Evolutionary conservation across 169 alveolate species (phyloP), one percentile per base, ranked within the genome.

Genomic region (Plasmodium malariae): DNA sequence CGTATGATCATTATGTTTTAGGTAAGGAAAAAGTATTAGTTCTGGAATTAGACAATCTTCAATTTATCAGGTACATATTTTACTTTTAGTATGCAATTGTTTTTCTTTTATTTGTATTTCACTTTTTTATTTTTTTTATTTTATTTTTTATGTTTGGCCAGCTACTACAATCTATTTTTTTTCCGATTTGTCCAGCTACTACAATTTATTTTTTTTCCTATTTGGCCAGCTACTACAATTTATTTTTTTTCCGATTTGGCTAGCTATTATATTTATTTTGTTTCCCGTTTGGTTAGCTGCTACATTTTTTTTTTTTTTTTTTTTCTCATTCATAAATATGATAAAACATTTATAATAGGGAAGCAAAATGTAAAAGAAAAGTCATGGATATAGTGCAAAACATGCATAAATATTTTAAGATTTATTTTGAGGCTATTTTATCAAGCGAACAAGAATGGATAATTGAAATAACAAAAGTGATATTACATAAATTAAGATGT

Each of bases 321-420:
- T 2, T 51, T n/a, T 49, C 65, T 14, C 24, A 14, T 36, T 36
- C 3, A 7, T 14, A 34, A 11, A 14, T 28, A 30, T 30, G 21
- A 60, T 32, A 2, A 3, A 62, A 62, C 36, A 5, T 43, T 7
- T 34, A 21, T n/a, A n/a, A n/a, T 34, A 74, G 88, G 26, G 74
- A 37, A 0, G 28, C 30, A 51, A 74, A 74, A 68, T 60, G 60
- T 36, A 43, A 60, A 43, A 69, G 48, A 1, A 49, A 24, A 43
- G 30, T 51, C 9, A 36, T 17, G 34, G 70, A 80, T 19, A 48
- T 80, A n/a, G 49, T 36, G 11, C 32, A 80, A 21, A 49, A 67
- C 48, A 65, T 80, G 67, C 78, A 55, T 37, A 59, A 12, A 51
- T 80, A 80, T 65, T 80, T 80, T n/a, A 80, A 45, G 63, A 43